Conservation (phyloP, 2,329 filamentous ascomycete genomes). For the Coniella vitis region DNA sequence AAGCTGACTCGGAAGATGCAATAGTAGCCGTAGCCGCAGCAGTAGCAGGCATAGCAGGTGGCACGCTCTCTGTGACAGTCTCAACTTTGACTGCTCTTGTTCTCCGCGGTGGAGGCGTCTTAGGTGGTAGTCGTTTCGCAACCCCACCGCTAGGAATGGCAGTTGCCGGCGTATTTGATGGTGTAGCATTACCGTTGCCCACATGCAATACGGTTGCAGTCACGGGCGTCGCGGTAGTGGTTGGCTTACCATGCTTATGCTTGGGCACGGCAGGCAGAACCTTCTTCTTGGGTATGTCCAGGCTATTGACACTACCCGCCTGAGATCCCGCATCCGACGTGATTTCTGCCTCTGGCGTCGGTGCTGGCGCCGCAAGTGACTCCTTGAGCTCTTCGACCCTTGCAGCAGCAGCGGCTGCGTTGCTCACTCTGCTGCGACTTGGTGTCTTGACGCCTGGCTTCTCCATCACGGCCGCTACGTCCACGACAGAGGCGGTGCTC, state of each 20-base stretch:
- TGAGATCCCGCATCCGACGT: neutral
- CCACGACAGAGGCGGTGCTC: constrained; percentile 68
- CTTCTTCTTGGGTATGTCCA: constrained; percentile 38
- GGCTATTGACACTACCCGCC: constrained; percentile 2
- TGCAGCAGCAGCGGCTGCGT: neutral
- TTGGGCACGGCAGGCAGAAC: constrained; percentile 48
- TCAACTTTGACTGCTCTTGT: constrained; percentile 12
- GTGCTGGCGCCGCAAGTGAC: constrained; percentile 5
- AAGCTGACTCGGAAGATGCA: neutral
- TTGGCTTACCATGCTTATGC: constrained; percentile 47
- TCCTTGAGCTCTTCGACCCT: constrained; percentile 22
- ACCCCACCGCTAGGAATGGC: neutral
- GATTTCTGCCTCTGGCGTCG: constrained; percentile 18
- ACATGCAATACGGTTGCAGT: constrained; percentile 11
- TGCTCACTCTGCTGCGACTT: constrained; percentile 46
- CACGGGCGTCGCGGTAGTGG: constrained; percentile 15
- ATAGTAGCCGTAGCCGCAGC: too few relatives aligned
- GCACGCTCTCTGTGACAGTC: constrained; percentile 4
- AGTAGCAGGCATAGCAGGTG: constrained; percentile 1
- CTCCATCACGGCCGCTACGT: constrained; percentile 73
- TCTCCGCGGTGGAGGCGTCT: constrained; percentile 15
- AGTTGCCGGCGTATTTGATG: too few relatives aligned
- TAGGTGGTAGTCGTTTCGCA: constrained; percentile 13
- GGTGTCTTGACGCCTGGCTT: constrained; percentile 79
- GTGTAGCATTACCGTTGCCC: neutral